Evolutionary conservation across 192 early-diverging fungal genomes (phyloP), one percentile per base, ranked within the genome.

Genomic region (Rhizoclosmatium sp.): DNA sequence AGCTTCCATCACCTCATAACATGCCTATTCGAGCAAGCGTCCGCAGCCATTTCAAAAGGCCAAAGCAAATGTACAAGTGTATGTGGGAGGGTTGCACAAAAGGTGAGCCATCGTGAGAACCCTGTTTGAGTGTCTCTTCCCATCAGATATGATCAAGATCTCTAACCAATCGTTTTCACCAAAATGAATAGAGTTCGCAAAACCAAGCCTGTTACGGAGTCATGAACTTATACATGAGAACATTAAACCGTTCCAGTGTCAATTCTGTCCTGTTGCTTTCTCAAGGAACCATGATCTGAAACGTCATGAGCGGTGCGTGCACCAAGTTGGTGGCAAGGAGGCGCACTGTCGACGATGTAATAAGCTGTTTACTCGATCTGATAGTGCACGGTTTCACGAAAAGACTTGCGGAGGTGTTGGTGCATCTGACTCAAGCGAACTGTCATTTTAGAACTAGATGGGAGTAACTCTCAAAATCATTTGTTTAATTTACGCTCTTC

Each of bases 331-430:
- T 40, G 54, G 14, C 14, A 59, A 51, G 14, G 56, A 72, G 40
- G 47, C 71, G 7, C 71, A 3, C 9, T 72, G 71, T 58, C 10
- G 16, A 47, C 3, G 54, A 1, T 72, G 70, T 39, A 39, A 21
- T 4, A 72, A 71, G 51, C 19, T 58, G 41, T 71, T 71, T 58
- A 71, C 70, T n/a, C 70, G 70, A 9, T n/a, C 54, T 0, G 70
- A 71, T 58, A 21, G 16, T 3, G 56, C 47, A 14, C 14, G 41
- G 46, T 71, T 47, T 31, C 70, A 71, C 39, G 70, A 49, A 47
- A 23, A 21, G 16, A 71, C 70, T 56, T 71, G 70, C 1, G 5
- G 21, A 9, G 61, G 9, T 40, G 40, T 39, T 19, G 61, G 4
- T 64, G 21, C 61, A 64, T 9, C 5, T 39, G 61, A 5, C 9